These are phyloP conservation scores for Leucosporidium yakuticum DNA, from an alignment of 768 basidiomycete genomes.

Conservation along the genomic window DNA sequence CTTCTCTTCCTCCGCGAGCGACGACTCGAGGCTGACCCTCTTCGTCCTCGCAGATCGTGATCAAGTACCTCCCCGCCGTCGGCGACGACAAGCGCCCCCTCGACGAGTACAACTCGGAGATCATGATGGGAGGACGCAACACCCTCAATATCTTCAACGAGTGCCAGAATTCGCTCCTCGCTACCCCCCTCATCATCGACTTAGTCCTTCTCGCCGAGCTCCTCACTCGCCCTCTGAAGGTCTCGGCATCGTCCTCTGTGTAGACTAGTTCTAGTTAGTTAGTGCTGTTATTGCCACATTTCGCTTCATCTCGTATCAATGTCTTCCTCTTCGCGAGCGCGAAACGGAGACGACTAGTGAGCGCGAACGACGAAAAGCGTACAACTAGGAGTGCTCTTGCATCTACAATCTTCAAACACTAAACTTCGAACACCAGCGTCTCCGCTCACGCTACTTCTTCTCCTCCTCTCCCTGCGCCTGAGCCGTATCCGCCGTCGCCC, in stretches of 20 bases:
- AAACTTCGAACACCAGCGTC: too few relatives aligned
- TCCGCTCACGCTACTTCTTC: constrained; percentile 4
- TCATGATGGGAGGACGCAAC: constrained; percentile 88
- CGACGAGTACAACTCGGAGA: constrained; percentile 98
- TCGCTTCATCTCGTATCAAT: too few relatives aligned
- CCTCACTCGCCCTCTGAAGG: constrained; percentile 83
- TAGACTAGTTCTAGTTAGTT: too few relatives aligned
- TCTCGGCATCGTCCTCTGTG: too few relatives aligned
- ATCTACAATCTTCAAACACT: too few relatives aligned
- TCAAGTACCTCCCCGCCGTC: constrained; percentile 93
- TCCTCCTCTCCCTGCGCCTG: constrained; percentile 12
- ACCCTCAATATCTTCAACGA: constrained; percentile 85
- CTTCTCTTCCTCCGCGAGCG: background rate
- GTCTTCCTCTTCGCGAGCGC: too few relatives aligned
- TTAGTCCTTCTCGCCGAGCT: constrained; percentile 88
- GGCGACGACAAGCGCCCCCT: constrained; percentile 98
- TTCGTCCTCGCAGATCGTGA: constrained; percentile 49
- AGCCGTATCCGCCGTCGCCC: constrained; percentile 33
- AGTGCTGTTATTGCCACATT: too few relatives aligned
- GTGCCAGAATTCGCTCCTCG: constrained; percentile 91
- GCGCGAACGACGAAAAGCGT: too few relatives aligned
- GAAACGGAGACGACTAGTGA: too few relatives aligned
- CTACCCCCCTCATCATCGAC: constrained; percentile 92
- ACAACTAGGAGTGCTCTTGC: too few relatives aligned
- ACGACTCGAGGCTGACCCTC: too few relatives aligned